Percentiles rank a stretch among this genome's conserved stretches.
Evolutionary conservation across 345 rosid genomes (phyloP).

Genomic region (Mallotus nudiflorus): DNA sequence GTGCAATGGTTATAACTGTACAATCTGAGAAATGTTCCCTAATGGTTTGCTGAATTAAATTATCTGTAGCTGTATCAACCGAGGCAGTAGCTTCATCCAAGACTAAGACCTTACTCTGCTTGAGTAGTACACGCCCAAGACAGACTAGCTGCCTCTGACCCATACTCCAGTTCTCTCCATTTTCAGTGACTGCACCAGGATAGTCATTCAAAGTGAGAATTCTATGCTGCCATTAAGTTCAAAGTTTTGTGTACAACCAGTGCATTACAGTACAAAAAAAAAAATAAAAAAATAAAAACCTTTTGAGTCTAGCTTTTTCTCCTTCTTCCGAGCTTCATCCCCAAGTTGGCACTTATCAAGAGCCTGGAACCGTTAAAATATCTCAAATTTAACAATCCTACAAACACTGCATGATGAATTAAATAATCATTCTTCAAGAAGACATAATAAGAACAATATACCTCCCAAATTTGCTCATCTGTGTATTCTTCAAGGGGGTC

Average conservation of each 20-base stretch:
- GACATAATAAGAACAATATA: conserved; percentile 22
- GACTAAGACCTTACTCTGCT: conserved; percentile 75
- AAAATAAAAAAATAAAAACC: too few relatives aligned
- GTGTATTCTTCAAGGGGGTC: conserved; percentile 88
- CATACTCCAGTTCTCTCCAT: conserved; percentile 97
- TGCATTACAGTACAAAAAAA: not conserved
- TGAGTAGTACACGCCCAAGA: conserved; percentile 76
- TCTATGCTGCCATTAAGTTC: not conserved
- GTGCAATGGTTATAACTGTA: conserved; percentile 80
- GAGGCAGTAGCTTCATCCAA: conserved; percentile 95
- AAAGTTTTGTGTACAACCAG: not conserved
- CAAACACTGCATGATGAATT: not conserved
- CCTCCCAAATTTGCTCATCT: conserved; percentile 92
- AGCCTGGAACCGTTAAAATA: conserved; percentile 46
- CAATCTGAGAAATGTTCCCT: conserved; percentile 60
- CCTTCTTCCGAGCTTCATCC: conserved; percentile 79
- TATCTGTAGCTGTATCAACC: conserved; percentile 82
- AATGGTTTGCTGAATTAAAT: conserved; percentile 73
- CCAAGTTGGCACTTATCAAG: conserved; percentile 94
- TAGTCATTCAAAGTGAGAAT: not conserved
- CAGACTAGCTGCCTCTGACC: conserved; percentile 89
- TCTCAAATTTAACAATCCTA: not conserved
- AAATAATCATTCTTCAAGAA: not conserved
- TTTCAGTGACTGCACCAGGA: conserved; percentile 54
- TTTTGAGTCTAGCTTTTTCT: conserved; percentile 61